Evolutionary conservation across 2,329 filamentous ascomycete species (phyloP).

Genomic region (Pseudogymnoascus destructans): DNA sequence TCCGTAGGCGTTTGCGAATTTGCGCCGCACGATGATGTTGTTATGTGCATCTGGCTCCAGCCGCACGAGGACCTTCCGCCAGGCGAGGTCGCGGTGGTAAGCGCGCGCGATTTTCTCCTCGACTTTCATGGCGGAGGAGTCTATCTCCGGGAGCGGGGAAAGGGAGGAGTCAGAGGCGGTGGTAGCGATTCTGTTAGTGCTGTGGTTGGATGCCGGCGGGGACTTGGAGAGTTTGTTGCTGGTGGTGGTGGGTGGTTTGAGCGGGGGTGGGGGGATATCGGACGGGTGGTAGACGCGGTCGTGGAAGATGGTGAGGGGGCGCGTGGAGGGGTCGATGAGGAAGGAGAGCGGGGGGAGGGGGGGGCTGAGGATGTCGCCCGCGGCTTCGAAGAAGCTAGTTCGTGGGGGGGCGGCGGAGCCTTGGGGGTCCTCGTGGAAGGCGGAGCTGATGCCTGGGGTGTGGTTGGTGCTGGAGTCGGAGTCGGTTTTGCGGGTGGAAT

Average conservation of each 20-base stretch:
- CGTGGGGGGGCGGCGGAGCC: slow-evolving; percentile 61
- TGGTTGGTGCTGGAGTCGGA: slow-evolving; percentile 30
- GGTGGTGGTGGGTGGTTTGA: not conserved
- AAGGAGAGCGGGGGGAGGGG: slow-evolving; percentile 72
- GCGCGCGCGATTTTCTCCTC: slow-evolving; percentile 96
- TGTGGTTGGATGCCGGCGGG: slow-evolving; percentile 21
- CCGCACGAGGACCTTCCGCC: slow-evolving; percentile 93
- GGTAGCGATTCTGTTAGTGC: slow-evolving; percentile 32
- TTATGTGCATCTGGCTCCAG: slow-evolving; percentile 96
- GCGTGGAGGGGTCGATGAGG: slow-evolving; percentile 67
- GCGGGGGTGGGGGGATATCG: slow-evolving; percentile 75
- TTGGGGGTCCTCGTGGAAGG: slow-evolving; percentile 30
- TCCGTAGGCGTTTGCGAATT: slow-evolving; percentile 94
- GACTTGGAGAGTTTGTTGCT: slow-evolving; percentile 16
- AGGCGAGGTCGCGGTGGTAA: slow-evolving; percentile 82
- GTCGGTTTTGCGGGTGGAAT: slow-evolving; percentile 24
- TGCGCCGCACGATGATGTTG: slow-evolving; percentile 91
- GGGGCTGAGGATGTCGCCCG: slow-evolving; percentile 82
- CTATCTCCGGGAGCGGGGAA: slow-evolving; percentile 34
- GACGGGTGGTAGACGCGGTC: slow-evolving; percentile 88
- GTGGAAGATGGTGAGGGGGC: slow-evolving; percentile 87
- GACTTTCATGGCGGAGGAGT: slow-evolving; percentile 65
- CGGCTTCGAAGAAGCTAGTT: slow-evolving; percentile 90
- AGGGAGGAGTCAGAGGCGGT: not conserved
- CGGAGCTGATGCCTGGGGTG: slow-evolving; percentile 30